Percentiles rank a stretch among this genome's conserved stretches.
phyloP scores from a whole-genome alignment of 2,329 filamentous ascomycete genomes.

The Penicillium janthinellum region DNA sequence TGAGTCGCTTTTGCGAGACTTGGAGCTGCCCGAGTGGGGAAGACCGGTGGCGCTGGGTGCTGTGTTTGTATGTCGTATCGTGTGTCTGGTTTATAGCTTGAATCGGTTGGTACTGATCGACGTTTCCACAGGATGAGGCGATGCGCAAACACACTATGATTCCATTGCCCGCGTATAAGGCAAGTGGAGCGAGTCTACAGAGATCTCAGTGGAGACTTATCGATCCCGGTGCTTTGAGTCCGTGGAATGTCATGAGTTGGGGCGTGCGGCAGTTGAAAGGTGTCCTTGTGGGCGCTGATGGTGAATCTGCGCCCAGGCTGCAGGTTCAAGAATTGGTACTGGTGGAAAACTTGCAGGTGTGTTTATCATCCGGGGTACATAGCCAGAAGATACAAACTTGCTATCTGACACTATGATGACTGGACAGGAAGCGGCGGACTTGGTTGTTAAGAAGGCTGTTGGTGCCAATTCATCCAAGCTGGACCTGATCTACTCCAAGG shows the following conservation, averaged over 20 bases:
- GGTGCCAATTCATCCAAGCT: constrained; percentile 54
- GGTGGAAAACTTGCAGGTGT: constrained; percentile 61
- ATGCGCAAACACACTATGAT: constrained; percentile 70
- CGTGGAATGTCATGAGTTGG: constrained; percentile 75
- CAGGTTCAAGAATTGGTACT: constrained; percentile 49
- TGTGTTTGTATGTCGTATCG: constrained; percentile 59
- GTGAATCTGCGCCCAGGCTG: constrained; percentile 36
- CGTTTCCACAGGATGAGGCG: constrained; percentile 61
- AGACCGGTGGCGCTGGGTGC: constrained; percentile 77
- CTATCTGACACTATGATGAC: background rate
- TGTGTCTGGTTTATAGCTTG: background rate
- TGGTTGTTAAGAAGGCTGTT: constrained; percentile 52
- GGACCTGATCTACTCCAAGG: constrained; percentile 68
- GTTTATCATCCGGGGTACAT: background rate
- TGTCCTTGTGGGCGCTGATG: constrained; percentile 51
- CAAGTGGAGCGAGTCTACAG: constrained; percentile 70
- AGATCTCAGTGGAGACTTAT: constrained; percentile 63
- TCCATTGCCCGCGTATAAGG: constrained; percentile 68
- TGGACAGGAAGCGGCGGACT: constrained; percentile 55
- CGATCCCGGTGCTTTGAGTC: constrained; percentile 51
- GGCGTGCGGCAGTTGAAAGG: constrained; percentile 68
- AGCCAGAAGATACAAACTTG: background rate
- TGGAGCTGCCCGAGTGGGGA: constrained; percentile 78
- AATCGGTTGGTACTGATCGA: constrained; percentile 1
- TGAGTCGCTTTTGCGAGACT: constrained; percentile 66